A percentile compares a stretch with the other conserved stretches of the same genome.
phyloP scores from a whole-genome alignment of 495 filamentous ascomycete species.

The Echria macrotheca region DNA sequence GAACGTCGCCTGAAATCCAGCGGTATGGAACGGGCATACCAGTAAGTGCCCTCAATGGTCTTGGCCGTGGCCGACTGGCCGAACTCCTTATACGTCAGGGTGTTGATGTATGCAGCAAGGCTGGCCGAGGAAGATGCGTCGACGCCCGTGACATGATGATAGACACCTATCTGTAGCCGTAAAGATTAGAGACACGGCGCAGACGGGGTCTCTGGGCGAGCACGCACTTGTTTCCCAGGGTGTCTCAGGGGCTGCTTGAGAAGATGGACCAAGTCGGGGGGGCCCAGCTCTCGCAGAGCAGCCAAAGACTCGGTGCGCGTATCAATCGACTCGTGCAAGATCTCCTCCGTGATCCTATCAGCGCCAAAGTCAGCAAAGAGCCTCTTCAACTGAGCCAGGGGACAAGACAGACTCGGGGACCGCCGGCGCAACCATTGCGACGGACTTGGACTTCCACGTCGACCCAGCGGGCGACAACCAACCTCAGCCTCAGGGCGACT shows the following conservation, averaged over 20 bases:
- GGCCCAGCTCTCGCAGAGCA: conserved; percentile 83
- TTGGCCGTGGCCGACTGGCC: conserved; percentile 74
- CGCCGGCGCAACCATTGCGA: conserved; percentile 79
- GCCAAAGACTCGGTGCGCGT: conserved; percentile 81
- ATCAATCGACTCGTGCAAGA: conserved; percentile 81
- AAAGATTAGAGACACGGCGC: conserved; percentile 15
- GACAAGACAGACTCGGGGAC: conserved; percentile 71
- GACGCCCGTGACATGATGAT: conserved; percentile 97
- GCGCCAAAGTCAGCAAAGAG: conserved; percentile 17
- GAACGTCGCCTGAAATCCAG: too few relatives aligned
- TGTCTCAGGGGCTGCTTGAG: conserved; percentile 75
- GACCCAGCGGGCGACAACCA: too few relatives aligned
- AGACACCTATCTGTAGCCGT: conserved; percentile 69
- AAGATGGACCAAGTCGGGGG: conserved; percentile 91
- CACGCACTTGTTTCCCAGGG: conserved; percentile 56
- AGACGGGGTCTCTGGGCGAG: background rate
- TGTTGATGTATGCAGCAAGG: conserved; percentile 96
- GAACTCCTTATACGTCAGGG: conserved; percentile 80
- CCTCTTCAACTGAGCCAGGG: conserved; percentile 6
- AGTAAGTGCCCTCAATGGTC: conserved; percentile 89
- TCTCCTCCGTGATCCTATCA: conserved; percentile 83
- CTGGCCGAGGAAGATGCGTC: conserved; percentile 97
- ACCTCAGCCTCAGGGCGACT: too few relatives aligned
- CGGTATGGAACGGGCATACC: conserved; percentile 61
- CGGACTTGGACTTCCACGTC: conserved; percentile 10